Evolutionary conservation across 2,329 filamentous ascomycete genomes (phyloP).

Genomic region (Xylaria sp.): DNA sequence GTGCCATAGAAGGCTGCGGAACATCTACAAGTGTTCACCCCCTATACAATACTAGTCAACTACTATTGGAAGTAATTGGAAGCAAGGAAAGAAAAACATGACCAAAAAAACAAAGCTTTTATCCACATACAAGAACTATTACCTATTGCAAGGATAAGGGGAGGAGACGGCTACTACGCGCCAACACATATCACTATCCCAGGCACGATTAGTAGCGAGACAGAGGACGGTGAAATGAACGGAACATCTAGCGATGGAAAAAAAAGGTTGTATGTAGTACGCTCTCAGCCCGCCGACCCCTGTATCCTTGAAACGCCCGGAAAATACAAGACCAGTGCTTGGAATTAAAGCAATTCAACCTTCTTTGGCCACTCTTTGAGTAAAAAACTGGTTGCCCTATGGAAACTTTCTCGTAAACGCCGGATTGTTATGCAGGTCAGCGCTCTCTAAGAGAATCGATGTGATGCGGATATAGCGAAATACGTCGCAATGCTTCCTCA

Average conservation of each 20-base stretch:
- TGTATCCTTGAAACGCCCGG: neutral
- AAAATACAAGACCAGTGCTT: neutral
- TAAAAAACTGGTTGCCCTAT: slow-evolving; percentile 19
- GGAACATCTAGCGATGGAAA: neutral
- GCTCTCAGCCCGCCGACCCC: neutral
- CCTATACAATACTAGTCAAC: no score
- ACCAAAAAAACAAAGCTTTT: no score
- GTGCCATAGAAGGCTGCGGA: no score
- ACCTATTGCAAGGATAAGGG: no score
- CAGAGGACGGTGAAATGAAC: neutral
- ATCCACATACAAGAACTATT: no score
- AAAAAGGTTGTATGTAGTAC: neutral
- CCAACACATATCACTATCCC: no score
- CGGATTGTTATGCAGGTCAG: slow-evolving; percentile 17
- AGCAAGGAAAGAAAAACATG: no score
- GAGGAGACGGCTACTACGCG: no score
- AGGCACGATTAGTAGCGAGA: neutral
- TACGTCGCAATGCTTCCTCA: slow-evolving; percentile 11
- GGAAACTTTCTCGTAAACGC: slow-evolving; percentile 19
- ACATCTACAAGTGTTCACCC: no score
- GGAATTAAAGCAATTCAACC: neutral
- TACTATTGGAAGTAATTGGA: no score
- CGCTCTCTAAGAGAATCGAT: slow-evolving; percentile 14
- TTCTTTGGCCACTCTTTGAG: slow-evolving; percentile 6
- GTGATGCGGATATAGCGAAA: slow-evolving; percentile 8